Percentiles rank a stretch among this genome's conserved stretches.
Evolutionary conservation across 2,329 filamentous ascomycete genomes (phyloP).

Genomic region (Colletotrichum somersetense): DNA sequence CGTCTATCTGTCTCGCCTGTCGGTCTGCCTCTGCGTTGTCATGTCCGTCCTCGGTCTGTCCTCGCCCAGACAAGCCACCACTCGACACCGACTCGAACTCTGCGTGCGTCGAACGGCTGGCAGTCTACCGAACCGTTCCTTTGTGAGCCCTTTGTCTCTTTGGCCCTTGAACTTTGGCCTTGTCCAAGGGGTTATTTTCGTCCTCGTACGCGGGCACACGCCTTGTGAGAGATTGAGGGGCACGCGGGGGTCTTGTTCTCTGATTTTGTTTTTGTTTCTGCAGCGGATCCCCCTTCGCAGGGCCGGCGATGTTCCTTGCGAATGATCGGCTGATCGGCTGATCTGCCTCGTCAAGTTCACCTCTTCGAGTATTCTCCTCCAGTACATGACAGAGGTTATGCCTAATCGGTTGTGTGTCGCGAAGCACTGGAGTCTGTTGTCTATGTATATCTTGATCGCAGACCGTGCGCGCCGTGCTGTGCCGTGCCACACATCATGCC

Average conservation of each 20-base stretch:
- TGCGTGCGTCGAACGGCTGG: background rate
- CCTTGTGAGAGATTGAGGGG: conserved; percentile 10
- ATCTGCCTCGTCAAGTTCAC: background rate
- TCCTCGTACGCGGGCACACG: background rate
- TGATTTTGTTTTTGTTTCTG: background rate
- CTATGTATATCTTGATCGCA: background rate
- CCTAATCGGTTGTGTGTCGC: conserved; percentile 1
- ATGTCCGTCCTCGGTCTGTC: background rate
- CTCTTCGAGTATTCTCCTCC: no score
- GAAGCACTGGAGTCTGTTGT: background rate
- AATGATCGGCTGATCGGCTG: background rate
- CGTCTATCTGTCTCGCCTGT: background rate
- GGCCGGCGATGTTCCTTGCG: background rate
- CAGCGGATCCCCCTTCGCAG: background rate
- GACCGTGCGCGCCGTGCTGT: background rate
- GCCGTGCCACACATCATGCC: background rate
- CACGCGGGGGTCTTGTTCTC: background rate
- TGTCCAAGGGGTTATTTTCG: background rate
- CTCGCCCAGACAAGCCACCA: conserved; percentile 3
- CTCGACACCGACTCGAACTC: background rate
- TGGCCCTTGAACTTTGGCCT: background rate
- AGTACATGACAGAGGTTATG: background rate
- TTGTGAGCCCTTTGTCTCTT: background rate
- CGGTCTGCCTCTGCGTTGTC: background rate
- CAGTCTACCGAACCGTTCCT: background rate